Evolutionary conservation across 2,329 filamentous ascomycete genomes (phyloP), one percentile per base, ranked within the genome.

Genomic region (Sarocladiaceae sp.): DNA sequence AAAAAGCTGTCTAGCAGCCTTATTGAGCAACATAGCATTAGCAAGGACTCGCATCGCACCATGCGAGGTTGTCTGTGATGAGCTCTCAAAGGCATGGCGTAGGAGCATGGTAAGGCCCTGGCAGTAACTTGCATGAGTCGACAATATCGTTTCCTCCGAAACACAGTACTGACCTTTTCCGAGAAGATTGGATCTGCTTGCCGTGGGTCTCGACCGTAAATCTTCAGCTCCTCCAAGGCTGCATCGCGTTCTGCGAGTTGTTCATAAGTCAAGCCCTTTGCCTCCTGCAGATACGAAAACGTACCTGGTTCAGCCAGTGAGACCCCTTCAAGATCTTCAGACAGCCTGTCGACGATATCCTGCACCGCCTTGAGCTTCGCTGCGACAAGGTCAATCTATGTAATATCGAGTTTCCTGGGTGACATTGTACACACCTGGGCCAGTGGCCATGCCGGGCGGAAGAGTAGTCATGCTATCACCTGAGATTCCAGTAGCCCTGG

Each of bases 121-220:
- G n/a, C n/a, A n/a, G n/a, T n/a, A n/a, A n/a, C n/a, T n/a, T n/a
- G n/a, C n/a, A n/a, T n/a, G n/a, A n/a, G n/a, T n/a, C n/a, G n/a
- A n/a, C n/a, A n/a, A 21, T 16, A 16, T 11, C 31, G 11, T 23
- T 16, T 18, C 15, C 16, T 10, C 9, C 3, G 4, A 29, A 27
- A 33, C 19, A 34, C 13, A 29, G 44, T 5, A 52, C 70, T 51
- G 72, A 85, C 88, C 64, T 83, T 70, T 62, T 78, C 76, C n/a
- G 85, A 84, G 64, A 93, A 96, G 47, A 97, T 91, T 1, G 88
- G 84, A 47, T 84, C 84, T 21, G 89, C 82, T 63, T 87, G 73
- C 23, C 68, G 69, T 6, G 83, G 78, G 54, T 84, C 81, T 48
- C 89, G 81, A 6, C 89, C 63, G 52, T 54, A 60, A 34, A 56